These are phyloP conservation scores for Diacronema lutheri DNA, from an alignment of 78 protist genomes.

Conservation along the genomic window DNA sequence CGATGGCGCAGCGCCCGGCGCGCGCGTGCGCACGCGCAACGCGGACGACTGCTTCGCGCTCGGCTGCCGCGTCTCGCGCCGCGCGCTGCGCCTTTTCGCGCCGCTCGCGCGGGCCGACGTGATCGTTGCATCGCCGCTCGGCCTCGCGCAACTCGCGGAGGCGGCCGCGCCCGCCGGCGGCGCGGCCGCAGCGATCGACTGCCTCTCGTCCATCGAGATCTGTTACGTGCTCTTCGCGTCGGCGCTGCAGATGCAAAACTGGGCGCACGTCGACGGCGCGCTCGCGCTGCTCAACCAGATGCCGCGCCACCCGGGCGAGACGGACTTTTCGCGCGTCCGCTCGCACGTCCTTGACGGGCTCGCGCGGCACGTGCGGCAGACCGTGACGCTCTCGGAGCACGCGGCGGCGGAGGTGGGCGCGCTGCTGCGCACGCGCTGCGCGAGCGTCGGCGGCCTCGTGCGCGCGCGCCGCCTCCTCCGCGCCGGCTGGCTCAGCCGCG, in stretches of 20 bases:
- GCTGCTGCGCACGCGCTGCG: slow-evolving; percentile 48
- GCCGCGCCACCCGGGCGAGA: slow-evolving; percentile 41
- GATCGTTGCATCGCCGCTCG: slow-evolving; percentile 80
- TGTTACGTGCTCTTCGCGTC: slow-evolving; percentile 59
- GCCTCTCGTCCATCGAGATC: slow-evolving; percentile 74
- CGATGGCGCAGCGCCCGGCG: too few relatives aligned
- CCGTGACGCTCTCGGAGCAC: slow-evolving; percentile 43
- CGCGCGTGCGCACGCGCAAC: too few relatives aligned
- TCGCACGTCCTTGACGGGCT: background rate
- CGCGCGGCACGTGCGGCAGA: slow-evolving; percentile 57
- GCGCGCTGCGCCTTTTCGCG: too few relatives aligned
- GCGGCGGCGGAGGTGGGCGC: slow-evolving; percentile 59
- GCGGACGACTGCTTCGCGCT: too few relatives aligned
- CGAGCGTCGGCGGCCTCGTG: background rate
- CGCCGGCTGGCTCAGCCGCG: background rate
- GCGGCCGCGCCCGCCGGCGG: background rate
- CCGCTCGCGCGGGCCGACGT: slow-evolving; percentile 57
- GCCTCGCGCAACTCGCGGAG: slow-evolving; percentile 16
- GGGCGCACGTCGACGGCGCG: slow-evolving; percentile 63
- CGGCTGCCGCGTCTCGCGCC: too few relatives aligned
- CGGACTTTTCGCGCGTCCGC: slow-evolving; percentile 59
- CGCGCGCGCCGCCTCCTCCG: background rate
- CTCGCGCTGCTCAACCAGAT: slow-evolving; percentile 40
- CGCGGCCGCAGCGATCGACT: slow-evolving; percentile 31
- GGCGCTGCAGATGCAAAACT: slow-evolving; percentile 75